Evolutionary conservation across 2,329 filamentous ascomycete species (phyloP).

Genomic region (Tolypocladium tundrense): DNA sequence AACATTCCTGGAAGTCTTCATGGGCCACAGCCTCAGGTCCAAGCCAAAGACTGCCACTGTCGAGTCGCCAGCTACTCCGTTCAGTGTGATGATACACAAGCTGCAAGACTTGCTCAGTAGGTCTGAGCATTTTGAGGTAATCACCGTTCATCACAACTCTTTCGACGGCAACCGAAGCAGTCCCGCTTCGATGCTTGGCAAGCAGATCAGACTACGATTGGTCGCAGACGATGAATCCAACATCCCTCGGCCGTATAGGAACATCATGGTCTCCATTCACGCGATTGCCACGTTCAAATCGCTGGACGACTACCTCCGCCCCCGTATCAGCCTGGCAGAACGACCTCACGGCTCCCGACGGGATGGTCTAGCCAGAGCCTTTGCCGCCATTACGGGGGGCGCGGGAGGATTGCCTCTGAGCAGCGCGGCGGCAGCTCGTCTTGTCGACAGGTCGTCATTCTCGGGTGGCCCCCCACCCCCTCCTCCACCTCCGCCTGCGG

Average conservation of each 20-base stretch:
- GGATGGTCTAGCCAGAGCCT: slow-evolving; percentile 54
- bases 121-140: slow-evolving; percentile 94
- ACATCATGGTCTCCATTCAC: slow-evolving; percentile 97
- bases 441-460: slow-evolving; percentile 34
- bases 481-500: slow-evolving; percentile 17
- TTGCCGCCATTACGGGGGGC: slow-evolving; percentile 70
- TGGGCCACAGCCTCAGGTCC: slow-evolving; percentile 61
- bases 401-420: slow-evolving; percentile 51
- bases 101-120: slow-evolving; percentile 91
- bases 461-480: slow-evolving; percentile 24
- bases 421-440: slow-evolving; percentile 31
- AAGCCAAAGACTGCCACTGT: slow-evolving; percentile 53
- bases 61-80: slow-evolving; percentile 68
- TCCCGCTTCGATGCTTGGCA: slow-evolving; percentile 90
- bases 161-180: slow-evolving; percentile 85
- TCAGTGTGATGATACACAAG: slow-evolving; percentile 86
- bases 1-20: slow-evolving; percentile 85
- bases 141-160: slow-evolving; percentile 88
- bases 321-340: slow-evolving; percentile 74
- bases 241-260: slow-evolving; percentile 77
- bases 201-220: slow-evolving; percentile 83
- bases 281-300: slow-evolving; percentile 97
- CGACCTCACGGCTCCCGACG: slow-evolving; percentile 50
- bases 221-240: slow-evolving; percentile 84
- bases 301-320: slow-evolving; percentile 87